Conservation (phyloP, 192 early-diverging fungal genomes). For the Lobosporangium transversale region DNA sequence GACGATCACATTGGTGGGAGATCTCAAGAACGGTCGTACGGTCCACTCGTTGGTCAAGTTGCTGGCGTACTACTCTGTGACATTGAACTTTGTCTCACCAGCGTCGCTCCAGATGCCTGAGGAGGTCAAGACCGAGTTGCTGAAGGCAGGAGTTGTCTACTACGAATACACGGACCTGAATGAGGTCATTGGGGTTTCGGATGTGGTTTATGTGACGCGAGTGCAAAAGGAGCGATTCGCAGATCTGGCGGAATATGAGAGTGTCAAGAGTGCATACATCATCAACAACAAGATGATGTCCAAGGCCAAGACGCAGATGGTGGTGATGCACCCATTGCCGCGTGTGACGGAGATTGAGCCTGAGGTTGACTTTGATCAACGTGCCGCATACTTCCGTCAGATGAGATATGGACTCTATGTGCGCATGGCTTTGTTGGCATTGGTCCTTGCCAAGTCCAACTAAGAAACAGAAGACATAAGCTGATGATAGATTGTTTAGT, state of each 20-base stretch:
- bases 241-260: slow-evolving; percentile 80
- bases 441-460: slow-evolving; percentile 54
- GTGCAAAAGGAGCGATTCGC: slow-evolving; percentile 96
- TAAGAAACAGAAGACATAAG: no score
- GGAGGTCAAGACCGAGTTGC: slow-evolving; percentile 78
- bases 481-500: background rate
- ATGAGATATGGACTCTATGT: slow-evolving; percentile 99
- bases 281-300: slow-evolving; percentile 88
- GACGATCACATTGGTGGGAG: slow-evolving; percentile 95
- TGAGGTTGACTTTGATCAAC: slow-evolving; percentile 97
- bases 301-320: slow-evolving; percentile 94
- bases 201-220: slow-evolving; percentile 97
- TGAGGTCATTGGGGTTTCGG: slow-evolving; percentile 84
- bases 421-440: slow-evolving; percentile 95
- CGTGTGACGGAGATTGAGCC: slow-evolving; percentile 94
- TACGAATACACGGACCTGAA: slow-evolving; percentile 78
- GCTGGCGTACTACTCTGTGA: slow-evolving; percentile 91
- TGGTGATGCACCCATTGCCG: slow-evolving; percentile 98
- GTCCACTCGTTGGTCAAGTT: slow-evolving; percentile 95
- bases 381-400: slow-evolving; percentile 98
- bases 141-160: slow-evolving; percentile 61
- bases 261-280: slow-evolving; percentile 78
- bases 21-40: slow-evolving; percentile 97
- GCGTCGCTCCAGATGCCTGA: slow-evolving; percentile 85
- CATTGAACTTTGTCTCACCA: slow-evolving; percentile 93